Conservation (phyloP, 2,329 filamentous ascomycete genomes). For the Verticillium tricorpus region DNA sequence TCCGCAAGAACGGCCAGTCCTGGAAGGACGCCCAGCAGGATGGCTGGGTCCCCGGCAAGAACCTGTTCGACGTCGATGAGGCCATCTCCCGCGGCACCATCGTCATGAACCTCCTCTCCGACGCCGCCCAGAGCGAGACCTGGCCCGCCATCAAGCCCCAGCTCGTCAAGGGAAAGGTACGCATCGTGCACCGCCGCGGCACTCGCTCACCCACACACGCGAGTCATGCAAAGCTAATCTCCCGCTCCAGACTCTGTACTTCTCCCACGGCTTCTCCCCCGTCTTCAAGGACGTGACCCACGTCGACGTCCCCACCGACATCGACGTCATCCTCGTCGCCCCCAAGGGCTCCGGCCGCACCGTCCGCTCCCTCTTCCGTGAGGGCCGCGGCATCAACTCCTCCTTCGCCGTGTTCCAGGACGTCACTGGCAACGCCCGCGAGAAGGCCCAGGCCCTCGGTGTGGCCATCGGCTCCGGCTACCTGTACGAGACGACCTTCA, state of each 20-base stretch:
- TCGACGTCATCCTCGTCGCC: constrained; percentile 98
- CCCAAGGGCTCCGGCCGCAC: constrained; percentile 99
- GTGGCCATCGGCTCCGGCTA: constrained; percentile 96
- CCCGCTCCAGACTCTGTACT: constrained; percentile 81
- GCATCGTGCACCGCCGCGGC: constrained; percentile 18
- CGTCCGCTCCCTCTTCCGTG: constrained; percentile 96
- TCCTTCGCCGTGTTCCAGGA: constrained; percentile 98
- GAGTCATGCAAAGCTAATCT: constrained; percentile 10
- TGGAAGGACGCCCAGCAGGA: constrained; percentile 98
- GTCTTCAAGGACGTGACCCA: constrained; percentile 99
- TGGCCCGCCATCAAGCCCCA: constrained; percentile 98
- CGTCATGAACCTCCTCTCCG: constrained; percentile 98
- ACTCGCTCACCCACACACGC: constrained; percentile 9
- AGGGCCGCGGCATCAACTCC: constrained; percentile 99
- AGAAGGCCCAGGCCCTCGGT: constrained; percentile 95
- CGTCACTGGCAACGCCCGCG: constrained; percentile 94
- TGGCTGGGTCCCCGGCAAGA: constrained; percentile 97
- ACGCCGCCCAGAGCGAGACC: constrained; percentile 97
- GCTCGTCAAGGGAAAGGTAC: constrained; percentile 95
- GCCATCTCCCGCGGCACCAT: constrained; percentile 91
- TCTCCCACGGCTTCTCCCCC: constrained; percentile 99
- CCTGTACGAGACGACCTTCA: constrained; percentile 99
- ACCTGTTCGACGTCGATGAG: constrained; percentile 97
- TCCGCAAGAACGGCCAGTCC: constrained; percentile 95
- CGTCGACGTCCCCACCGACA: constrained; percentile 90